Conservation (phyloP, 2,329 filamentous ascomycete genomes). For the Beauveria caledonica region DNA sequence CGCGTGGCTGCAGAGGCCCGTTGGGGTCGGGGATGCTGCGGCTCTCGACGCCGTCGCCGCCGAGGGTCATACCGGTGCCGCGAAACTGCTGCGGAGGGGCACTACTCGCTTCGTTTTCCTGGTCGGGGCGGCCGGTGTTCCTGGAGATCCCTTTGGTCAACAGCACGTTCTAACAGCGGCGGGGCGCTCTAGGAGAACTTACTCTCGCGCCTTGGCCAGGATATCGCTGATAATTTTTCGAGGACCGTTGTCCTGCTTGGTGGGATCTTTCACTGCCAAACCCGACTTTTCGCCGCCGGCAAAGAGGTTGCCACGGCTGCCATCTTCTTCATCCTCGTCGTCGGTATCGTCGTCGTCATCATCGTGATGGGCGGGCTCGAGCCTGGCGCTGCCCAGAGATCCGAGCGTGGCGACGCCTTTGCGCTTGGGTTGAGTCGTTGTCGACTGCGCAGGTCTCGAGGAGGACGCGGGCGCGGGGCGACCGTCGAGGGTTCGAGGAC, state of each 20-base stretch:
- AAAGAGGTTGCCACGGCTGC: constrained; percentile 61
- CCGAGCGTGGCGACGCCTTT: constrained; percentile 54
- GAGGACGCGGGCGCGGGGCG: constrained; percentile 43
- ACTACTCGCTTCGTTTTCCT: constrained; percentile 40
- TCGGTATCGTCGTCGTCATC: constrained; percentile 54
- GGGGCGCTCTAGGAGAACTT: constrained; percentile 18
- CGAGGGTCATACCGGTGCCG: constrained; percentile 66
- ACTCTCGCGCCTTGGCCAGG: constrained; percentile 56
- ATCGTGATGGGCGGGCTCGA: constrained; percentile 30
- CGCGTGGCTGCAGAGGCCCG: constrained; percentile 21
- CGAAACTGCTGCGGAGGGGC: constrained; percentile 51
- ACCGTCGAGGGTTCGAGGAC: constrained; percentile 55
- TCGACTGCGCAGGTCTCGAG: constrained; percentile 27
- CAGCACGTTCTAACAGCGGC: too few species aligned
- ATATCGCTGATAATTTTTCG: constrained; percentile 55
- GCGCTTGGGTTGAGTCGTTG: constrained; percentile 38
- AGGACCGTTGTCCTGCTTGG: constrained; percentile 36
- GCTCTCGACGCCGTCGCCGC: constrained; percentile 67
- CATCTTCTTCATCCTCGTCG: constrained; percentile 47
- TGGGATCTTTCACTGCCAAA: constrained; percentile 57
- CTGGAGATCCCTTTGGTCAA: constrained; percentile 25
- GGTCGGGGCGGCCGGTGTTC: constrained; percentile 50
- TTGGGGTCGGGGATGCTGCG: constrained; percentile 56
- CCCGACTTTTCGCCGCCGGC: constrained; percentile 80
- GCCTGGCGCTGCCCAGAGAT: constrained; percentile 39